Percentiles rank a stretch among this genome's conserved stretches.
Evolutionary conservation across 108 stramenopile genomes (phyloP).

Genomic region (Epithemia pelagica): DNA sequence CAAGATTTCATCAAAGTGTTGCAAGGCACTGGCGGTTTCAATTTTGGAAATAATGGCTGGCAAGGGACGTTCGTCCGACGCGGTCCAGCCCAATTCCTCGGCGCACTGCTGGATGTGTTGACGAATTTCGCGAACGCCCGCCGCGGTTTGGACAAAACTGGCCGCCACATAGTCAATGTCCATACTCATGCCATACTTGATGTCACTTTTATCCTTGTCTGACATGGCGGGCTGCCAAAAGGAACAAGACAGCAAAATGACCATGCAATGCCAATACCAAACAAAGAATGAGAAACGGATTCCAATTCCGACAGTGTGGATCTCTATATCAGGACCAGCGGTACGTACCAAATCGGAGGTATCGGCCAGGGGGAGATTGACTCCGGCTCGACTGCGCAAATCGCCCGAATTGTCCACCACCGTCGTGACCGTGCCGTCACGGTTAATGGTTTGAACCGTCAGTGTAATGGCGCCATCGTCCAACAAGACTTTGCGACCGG

Average conservation of each 20-base stretch:
- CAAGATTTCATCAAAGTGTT: constrained; percentile 87
- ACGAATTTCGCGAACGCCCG: constrained; percentile 79
- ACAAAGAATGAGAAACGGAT: too few species aligned
- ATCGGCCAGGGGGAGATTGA: constrained; percentile 94
- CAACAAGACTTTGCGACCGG: constrained; percentile 87
- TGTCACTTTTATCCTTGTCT: constrained; percentile 84
- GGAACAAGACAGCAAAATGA: background rate
- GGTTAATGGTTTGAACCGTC: constrained; percentile 64
- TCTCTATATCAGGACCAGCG: too few species aligned
- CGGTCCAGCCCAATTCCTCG: constrained; percentile 55
- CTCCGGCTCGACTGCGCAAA: constrained; percentile 90
- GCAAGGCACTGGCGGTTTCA: constrained; percentile 68
- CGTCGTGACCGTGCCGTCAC: constrained; percentile 52
- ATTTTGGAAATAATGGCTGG: constrained; percentile 87
- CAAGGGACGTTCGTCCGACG: constrained; percentile 27
- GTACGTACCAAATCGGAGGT: constrained; percentile 47
- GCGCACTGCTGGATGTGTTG: constrained; percentile 68
- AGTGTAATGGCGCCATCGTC: constrained; percentile 94
- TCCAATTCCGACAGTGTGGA: too few species aligned
- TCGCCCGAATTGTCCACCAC: constrained; percentile 75
- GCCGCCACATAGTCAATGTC: constrained; percentile 92
- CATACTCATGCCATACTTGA: constrained; percentile 80
- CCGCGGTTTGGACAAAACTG: constrained; percentile 83
- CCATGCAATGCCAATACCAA: background rate
- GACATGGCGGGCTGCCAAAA: constrained; percentile 56